Base-by-base conservation (phyloP, 2,329 filamentous ascomycete species). In the Sclerotinia spermophila region DNA sequence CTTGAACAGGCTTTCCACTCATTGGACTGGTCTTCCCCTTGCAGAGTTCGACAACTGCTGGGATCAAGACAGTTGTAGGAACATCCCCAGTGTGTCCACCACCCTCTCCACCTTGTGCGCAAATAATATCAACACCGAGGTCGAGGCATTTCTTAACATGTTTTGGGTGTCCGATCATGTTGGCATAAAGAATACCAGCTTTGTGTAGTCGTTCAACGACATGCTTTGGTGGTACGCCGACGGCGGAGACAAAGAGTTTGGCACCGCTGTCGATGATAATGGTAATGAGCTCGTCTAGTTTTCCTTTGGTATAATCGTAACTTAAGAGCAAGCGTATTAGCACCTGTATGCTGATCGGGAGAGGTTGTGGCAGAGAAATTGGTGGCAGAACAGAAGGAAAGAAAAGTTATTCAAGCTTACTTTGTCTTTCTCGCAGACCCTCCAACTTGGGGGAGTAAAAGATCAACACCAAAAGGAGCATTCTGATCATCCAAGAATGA, bases 101-200 rank as follows among this genome's bases (percentile, higher is more conserved):
- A 74, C 96, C 96, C 85, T 99, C 96, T 78, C 96, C 95, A 80
- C 96, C 96, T 85, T 99, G 96, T 67, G 96, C 96, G 85, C 95
- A 98, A 84, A 99, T 98, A 78, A 99, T 92, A 83, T 99, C 96
- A 77, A 90, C 93, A 75, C 94, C 96, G 71, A 94, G 87, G 66
- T 95, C 93, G 73, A 99, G 87, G 82, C 93, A 96, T 87, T 98
- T 99, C 83, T 93, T 88, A 74, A 97, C 95, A 84, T 99, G 96
- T 90, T 99, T 99, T 80, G 96, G 95, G 87, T 99, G 96, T 76
- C 96, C 96, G 81, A 99, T 94, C 96, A 99, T 99, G 90, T 99
- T 99, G 96, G 98, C 98, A 87, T 96, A 97, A 76, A 97, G 87
- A 76, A 99, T 88, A 76, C 94, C 94, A 79, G 89, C 84, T 79